Evolutionary conservation across 2,329 filamentous ascomycete genomes (phyloP), one percentile per base, ranked within the genome.

Genomic region (Stagonosporopsis chrysanthemi): DNA sequence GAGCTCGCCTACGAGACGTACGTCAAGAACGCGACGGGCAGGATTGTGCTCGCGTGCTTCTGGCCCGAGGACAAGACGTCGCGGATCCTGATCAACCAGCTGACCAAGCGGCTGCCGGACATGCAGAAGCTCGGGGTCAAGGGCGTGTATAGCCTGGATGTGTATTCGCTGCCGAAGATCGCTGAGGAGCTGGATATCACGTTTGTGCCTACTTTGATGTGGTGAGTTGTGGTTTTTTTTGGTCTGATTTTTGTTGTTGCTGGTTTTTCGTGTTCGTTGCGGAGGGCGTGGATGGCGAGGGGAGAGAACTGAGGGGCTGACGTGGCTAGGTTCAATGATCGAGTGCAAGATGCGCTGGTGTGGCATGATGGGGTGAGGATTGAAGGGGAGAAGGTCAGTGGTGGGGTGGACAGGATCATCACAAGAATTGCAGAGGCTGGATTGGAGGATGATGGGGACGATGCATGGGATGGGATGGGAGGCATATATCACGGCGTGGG

Each of bases 201-300:
- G 29, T 70, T 70, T 62, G 66, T 68, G 42, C 67, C 67, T 8
- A 66, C 56, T 26, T 40, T 70, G 19, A 66, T 68, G 63, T 70
- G 66, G 66, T 57, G 54, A 35, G 54, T 57, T 19, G 19, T 19
- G 19, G 28, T 14, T 22, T 29, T 36, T 22, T 24, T 17, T 36
- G 6, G 26, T 11, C 2, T 19, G 22, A 15, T 39, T 22, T 28
- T 23, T 39, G 6, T 26, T 41, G 17, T 41, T 26, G 17, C 14
- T n/a, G 6, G 26, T 26, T 35, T 36, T 22, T 11, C 19, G 19
- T 19, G 19, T 19, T 19, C 19, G 19, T 19, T 19, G 19, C 19
- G 19, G 26, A 11, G 26, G 26, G 9, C 6, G n/a, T 12, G 26
- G 28, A 8, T 23, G 42, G 15, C 5, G 15, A 2, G 3, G 17